A percentile compares a stretch with the other conserved stretches of the same genome.
phyloP scores from a whole-genome alignment of 495 filamentous ascomycete genomes.

The Talaromyces proteolyticus region DNA sequence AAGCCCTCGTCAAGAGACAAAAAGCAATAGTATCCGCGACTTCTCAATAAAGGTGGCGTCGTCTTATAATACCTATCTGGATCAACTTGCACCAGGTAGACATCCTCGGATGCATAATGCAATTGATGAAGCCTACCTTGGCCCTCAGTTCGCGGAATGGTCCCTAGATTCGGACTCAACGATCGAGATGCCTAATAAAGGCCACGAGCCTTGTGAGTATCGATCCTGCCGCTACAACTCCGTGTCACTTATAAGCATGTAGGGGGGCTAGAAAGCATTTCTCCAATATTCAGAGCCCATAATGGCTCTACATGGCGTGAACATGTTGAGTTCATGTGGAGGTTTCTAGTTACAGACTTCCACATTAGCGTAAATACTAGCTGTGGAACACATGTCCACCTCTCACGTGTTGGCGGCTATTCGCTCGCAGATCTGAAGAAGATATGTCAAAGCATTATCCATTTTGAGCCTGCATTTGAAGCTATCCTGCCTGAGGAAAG shows the following conservation, averaged over 20 bases:
- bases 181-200: neutral
- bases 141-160: neutral
- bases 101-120: neutral
- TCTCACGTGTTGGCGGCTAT: neutral
- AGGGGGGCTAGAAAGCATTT: too few species aligned
- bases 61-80: neutral
- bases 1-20: neutral
- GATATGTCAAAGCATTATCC: neutral
- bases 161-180: neutral
- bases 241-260: too few species aligned
- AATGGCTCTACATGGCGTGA: conserved; percentile 1
- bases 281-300: too few species aligned
- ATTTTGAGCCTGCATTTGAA: conserved; percentile 2
- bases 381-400: neutral
- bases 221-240: too few species aligned
- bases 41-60: neutral
- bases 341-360: neutral
- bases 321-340: neutral
- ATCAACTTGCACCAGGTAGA: too few species aligned
- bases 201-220: too few species aligned
- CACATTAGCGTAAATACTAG: neutral
- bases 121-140: neutral
- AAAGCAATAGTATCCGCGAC: neutral
- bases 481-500: neutral
- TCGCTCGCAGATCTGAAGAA: neutral